Conservation (phyloP, 352 stramenopile genomes). For the Globisporangium irregulare region DNA sequence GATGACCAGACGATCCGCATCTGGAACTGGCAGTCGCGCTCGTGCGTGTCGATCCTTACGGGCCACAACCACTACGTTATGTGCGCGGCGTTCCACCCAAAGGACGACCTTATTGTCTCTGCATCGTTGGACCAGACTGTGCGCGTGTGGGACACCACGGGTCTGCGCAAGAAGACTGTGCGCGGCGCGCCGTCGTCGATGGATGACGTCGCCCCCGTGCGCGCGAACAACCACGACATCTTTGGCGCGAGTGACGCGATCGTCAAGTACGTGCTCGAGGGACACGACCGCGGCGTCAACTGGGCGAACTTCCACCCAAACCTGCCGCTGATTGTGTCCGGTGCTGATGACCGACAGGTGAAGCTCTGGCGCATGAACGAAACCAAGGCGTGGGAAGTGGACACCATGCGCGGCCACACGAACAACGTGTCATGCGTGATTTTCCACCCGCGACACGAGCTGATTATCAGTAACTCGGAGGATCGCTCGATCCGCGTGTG, state of each 20-base stretch:
- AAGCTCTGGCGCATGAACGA: slow-evolving; percentile 99
- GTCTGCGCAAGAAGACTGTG: slow-evolving; percentile 98
- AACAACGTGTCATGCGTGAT: slow-evolving; percentile 99
- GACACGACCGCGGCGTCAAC: slow-evolving; percentile 99
- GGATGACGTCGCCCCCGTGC: slow-evolving; percentile 65
- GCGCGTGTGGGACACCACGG: slow-evolving; percentile 99
- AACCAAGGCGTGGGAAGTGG: slow-evolving; percentile 99
- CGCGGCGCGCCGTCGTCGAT: slow-evolving; percentile 82
- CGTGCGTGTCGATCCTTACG: slow-evolving; percentile 98
- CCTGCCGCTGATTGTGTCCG: slow-evolving; percentile 97
- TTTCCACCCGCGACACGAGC: slow-evolving; percentile 98
- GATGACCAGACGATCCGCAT: slow-evolving; percentile 99
- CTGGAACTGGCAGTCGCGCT: slow-evolving; percentile 99
- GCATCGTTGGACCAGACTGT: slow-evolving; percentile 98
- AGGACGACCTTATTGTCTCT: slow-evolving; percentile 99
- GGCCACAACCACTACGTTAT: slow-evolving; percentile 99
- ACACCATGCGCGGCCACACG: slow-evolving; percentile 99
- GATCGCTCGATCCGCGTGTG: slow-evolving; percentile 99
- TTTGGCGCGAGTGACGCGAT: slow-evolving; percentile 99
- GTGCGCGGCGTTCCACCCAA: slow-evolving; percentile 99
- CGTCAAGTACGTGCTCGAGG: slow-evolving; percentile 99
- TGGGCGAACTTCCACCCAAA: slow-evolving; percentile 99
- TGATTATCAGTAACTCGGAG: slow-evolving; percentile 99
- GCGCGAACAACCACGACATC: slow-evolving; percentile 90
- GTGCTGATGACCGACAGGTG: slow-evolving; percentile 98